Evolutionary conservation across 805 yeast species (phyloP).

Genomic region (Yarrowia alimentaria): DNA sequence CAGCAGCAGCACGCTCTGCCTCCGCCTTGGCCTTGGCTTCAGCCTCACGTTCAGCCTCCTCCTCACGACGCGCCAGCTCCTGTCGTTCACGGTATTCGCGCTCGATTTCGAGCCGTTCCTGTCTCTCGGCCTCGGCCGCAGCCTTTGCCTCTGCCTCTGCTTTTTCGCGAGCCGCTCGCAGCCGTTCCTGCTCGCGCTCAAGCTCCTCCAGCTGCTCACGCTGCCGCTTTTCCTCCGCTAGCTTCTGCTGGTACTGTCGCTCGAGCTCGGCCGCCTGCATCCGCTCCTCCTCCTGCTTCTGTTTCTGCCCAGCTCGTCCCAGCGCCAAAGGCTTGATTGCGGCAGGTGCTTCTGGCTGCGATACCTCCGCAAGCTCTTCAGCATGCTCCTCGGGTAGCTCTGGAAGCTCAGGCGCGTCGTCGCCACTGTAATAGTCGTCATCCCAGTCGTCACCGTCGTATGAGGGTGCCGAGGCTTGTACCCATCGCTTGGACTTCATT

Average conservation of each 20-base stretch:
- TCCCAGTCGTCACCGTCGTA: slow-evolving; percentile 43
- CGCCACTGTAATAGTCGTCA: slow-evolving; percentile 33
- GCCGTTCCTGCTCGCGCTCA: slow-evolving; percentile 30
- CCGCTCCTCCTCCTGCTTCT: slow-evolving; percentile 24
- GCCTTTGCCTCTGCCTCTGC: slow-evolving; percentile 2
- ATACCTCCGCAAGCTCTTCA: neutral
- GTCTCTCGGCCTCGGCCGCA: slow-evolving; percentile 5
- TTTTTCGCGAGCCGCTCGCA: slow-evolving; percentile 9
- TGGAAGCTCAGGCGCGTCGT: slow-evolving; percentile 33
- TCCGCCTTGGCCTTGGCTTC: neutral
- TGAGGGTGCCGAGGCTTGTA: slow-evolving; percentile 37
- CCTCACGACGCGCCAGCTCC: too few species aligned
- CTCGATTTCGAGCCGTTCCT: slow-evolving; percentile 23
- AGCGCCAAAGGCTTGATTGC: slow-evolving; percentile 22
- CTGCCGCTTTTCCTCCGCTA: neutral
- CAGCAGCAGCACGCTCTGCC: too few species aligned
- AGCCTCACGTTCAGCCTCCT: too few species aligned
- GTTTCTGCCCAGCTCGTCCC: slow-evolving; percentile 19
- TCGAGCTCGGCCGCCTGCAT: slow-evolving; percentile 17
- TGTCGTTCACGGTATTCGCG: neutral
- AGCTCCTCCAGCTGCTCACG: slow-evolving; percentile 16
- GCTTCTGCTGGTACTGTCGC: neutral
- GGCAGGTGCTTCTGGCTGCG: slow-evolving; percentile 7
- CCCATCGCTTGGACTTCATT: slow-evolving; percentile 42
- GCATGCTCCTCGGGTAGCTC: slow-evolving; percentile 33